Percentiles rank a stretch among this genome's conserved stretches.
Conservation (phyloP, 345 rosid species). For the Lagerstroemia speciosa region DNA sequence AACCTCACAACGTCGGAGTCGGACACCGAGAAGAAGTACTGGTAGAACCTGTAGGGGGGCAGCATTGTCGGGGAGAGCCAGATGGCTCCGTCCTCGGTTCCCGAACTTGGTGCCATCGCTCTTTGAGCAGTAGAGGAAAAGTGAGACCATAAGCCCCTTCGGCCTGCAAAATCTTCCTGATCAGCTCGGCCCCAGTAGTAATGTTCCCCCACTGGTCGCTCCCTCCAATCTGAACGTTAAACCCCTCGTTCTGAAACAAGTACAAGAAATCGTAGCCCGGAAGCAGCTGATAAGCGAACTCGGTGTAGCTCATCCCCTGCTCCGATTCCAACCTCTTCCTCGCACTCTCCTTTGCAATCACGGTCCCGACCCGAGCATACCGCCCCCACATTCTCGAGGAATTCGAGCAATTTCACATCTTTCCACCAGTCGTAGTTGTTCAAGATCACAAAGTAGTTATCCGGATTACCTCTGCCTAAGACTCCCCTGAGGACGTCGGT, state of each 20-base stretch:
- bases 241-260: constrained; percentile 58
- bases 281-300: constrained; percentile 79
- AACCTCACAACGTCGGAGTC: constrained; percentile 75
- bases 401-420: constrained; percentile 66
- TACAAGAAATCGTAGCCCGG: constrained; percentile 81
- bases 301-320: constrained; percentile 92
- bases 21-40: constrained; percentile 87
- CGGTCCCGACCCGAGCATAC: constrained; percentile 74
- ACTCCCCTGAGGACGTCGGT: constrained; percentile 33
- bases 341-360: constrained; percentile 90
- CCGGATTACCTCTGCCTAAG: constrained; percentile 23
- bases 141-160: constrained; percentile 84
- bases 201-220: constrained; percentile 33
- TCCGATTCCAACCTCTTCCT: constrained; percentile 88
- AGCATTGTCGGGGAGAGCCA: constrained; percentile 73
- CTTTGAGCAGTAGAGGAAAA: constrained; percentile 77
- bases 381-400: constrained; percentile 70
- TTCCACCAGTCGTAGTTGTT: constrained; percentile 99
- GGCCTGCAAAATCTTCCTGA: constrained; percentile 30
- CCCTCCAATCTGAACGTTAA: constrained; percentile 91
- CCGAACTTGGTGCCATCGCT: constrained; percentile 91
- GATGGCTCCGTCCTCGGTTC: constrained; percentile 95
- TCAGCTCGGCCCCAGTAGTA: too few species aligned
- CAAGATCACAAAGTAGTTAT: constrained; percentile 30
- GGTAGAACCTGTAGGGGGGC: constrained; percentile 87